Base-by-base conservation (phyloP, 2,329 filamentous ascomycete species). In the Aspergillus tubingensis region DNA sequence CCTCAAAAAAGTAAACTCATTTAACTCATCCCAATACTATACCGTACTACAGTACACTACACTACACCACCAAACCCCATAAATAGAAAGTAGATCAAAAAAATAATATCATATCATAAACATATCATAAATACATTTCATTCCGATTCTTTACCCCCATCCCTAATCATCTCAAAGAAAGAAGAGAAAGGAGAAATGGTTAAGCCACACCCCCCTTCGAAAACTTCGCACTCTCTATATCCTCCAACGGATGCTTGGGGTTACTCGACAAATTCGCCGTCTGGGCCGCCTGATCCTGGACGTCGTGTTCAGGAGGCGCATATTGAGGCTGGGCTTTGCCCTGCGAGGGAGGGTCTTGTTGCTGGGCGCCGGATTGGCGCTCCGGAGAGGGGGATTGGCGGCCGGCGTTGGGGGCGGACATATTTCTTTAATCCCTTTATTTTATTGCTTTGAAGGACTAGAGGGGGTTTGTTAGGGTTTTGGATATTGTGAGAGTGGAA, bases 331-430 rank as follows among this genome's bases (percentile, higher is more conserved):
- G 82, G 68, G 85, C 84, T 67, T 87, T 82, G 59, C 86, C 85
- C 0, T 81, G 78, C n/a, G 76, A 85, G 2, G 86, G 82, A 11
- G 83, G 72, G 7, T 85, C 85, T 65, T 85, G 79, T 60, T 86
- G 77, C 79, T 95, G 91, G 58, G 81, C 77, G 61, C 85, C 88
- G 39, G 82, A 79, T 78, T 91, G 90, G 67, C 76, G 73, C 79
- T 91, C 87, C 27, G 91, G 90, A 55, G 87, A 80, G 63, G 92
- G 92, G 32, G 92, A 96, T 79, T 96, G 85, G 72, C 88, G 88
- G 75, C 91, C 90, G 77, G 85, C 77, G 72, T 82, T 79, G 66
- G 80, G 83, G 59, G 84, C 82, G 69, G 90, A 88, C 89, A 92
- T 74, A 19, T 53, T 56, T 70, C 25, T 15, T 54, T 54, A 23